These are phyloP conservation scores for Penicillium pancosmium DNA, from an alignment of 495 filamentous ascomycete genomes.

Conservation along the genomic window DNA sequence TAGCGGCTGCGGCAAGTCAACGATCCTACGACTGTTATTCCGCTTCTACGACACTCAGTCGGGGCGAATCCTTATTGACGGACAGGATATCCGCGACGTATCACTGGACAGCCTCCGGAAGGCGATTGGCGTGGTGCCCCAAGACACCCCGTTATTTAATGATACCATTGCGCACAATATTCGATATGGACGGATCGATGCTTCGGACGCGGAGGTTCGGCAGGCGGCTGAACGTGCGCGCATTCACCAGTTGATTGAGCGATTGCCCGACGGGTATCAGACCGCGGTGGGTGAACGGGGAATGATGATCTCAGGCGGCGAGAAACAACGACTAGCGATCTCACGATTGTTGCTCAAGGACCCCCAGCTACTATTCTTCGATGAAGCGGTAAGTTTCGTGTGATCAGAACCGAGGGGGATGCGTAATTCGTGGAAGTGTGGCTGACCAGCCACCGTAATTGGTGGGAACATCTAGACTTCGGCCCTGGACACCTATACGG, in stretches of 20 bases:
- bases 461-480: constrained; percentile 60
- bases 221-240: constrained; percentile 78
- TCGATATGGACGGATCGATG: constrained; percentile 85
- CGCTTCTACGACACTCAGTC: constrained; percentile 90
- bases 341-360: constrained; percentile 88
- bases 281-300: constrained; percentile 95
- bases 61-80: constrained; percentile 88
- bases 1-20: constrained; percentile 95
- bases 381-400: constrained; percentile 72
- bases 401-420: neutral
- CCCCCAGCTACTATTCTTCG: constrained; percentile 91
- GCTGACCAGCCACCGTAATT: constrained; percentile 12
- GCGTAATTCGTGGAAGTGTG: constrained; percentile 3
- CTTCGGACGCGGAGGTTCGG: constrained; percentile 69
- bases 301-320: constrained; percentile 97
- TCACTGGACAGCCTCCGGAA: constrained; percentile 79
- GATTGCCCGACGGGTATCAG: constrained; percentile 81
- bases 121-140: constrained; percentile 92
- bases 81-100: constrained; percentile 87
- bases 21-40: constrained; percentile 86
- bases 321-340: constrained; percentile 92
- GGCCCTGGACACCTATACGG: constrained; percentile 93
- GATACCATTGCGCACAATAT: constrained; percentile 95
- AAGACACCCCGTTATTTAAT: constrained; percentile 97
- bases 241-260: constrained; percentile 79